Conservation (phyloP, 768 basidiomycete genomes). For the Boletus reticulatus region DNA sequence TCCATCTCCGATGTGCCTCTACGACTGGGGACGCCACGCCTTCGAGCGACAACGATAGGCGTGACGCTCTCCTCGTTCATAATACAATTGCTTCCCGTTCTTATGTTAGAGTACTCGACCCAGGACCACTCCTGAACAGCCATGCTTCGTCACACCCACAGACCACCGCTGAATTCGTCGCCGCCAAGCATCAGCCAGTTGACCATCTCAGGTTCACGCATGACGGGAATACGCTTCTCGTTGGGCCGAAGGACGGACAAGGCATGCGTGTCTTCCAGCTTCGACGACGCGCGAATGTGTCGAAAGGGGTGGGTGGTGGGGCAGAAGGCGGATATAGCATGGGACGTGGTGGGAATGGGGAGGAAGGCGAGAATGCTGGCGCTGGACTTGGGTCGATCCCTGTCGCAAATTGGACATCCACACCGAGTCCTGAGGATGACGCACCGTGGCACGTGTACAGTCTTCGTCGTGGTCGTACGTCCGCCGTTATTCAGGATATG, state of each 20-base stretch:
- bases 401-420: background rate
- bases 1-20: constrained; percentile 17
- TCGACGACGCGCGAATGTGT: constrained; percentile 21
- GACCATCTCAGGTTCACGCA: constrained; percentile 46
- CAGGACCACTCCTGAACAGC: constrained; percentile 33
- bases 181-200: constrained; percentile 45
- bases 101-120: constrained; percentile 55
- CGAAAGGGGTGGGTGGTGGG: constrained; percentile 5
- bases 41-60: constrained; percentile 11
- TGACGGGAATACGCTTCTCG: constrained; percentile 5
- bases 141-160: constrained; percentile 11
- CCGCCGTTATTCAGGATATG: constrained; percentile 56
- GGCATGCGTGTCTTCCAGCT: constrained; percentile 47
- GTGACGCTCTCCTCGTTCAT: constrained; percentile 2
- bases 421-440: constrained; percentile 10
- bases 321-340: background rate
- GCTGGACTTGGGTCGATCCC: background rate
- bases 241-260: constrained; percentile 54
- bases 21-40: constrained; percentile 17
- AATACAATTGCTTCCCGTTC: constrained; percentile 29
- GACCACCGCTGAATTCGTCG: constrained; percentile 32
- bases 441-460: constrained; percentile 61
- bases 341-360: background rate
- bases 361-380: background rate
- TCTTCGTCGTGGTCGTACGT: constrained; percentile 69